Conservation (phyloP, 345 rosid species). For the Arabis alpina region DNA sequence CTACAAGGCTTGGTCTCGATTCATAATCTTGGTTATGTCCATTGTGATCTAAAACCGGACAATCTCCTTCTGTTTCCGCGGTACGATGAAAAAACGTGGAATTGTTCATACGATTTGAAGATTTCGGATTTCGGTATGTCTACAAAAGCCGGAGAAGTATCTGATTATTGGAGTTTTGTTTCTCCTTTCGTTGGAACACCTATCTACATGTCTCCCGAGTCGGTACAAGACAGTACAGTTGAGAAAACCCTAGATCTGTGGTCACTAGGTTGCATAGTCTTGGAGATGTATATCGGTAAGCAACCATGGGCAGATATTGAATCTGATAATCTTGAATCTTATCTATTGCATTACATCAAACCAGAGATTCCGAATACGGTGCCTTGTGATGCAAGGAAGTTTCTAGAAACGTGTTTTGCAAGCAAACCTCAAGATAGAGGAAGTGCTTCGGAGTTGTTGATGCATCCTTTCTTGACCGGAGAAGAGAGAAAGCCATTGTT, state of each 20-base stretch:
- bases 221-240: conserved; percentile 1
- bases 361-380: conserved; percentile 30
- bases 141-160: not conserved
- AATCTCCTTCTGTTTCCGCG: conserved; percentile 33
- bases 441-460: conserved; percentile 35
- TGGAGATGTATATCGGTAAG: conserved; percentile 36
- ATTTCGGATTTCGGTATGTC: conserved; percentile 41
- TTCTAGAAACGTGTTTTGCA: conserved; percentile 41
- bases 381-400: conserved; percentile 30
- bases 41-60: conserved; percentile 34
- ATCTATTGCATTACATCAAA: not conserved
- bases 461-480: conserved; percentile 35
- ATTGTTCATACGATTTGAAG: conserved; percentile 29
- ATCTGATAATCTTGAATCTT: not conserved
- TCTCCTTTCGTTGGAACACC: conserved; percentile 31
- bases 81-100: conserved; percentile 17
- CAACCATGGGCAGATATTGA: conserved; percentile 12
- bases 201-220: conserved; percentile 36
- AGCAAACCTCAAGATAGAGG: conserved; percentile 32
- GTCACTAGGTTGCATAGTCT: conserved; percentile 39
- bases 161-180: not conserved
- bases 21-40: conserved; percentile 16
- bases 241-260: conserved; percentile 42
- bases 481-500: conserved; percentile 17
- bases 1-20: conserved; percentile 26